A percentile compares a stretch with the other conserved stretches of the same genome.
Evolutionary conservation across 2,329 filamentous ascomycete genomes (phyloP).

Genomic region (Chaetomium globosum): DNA sequence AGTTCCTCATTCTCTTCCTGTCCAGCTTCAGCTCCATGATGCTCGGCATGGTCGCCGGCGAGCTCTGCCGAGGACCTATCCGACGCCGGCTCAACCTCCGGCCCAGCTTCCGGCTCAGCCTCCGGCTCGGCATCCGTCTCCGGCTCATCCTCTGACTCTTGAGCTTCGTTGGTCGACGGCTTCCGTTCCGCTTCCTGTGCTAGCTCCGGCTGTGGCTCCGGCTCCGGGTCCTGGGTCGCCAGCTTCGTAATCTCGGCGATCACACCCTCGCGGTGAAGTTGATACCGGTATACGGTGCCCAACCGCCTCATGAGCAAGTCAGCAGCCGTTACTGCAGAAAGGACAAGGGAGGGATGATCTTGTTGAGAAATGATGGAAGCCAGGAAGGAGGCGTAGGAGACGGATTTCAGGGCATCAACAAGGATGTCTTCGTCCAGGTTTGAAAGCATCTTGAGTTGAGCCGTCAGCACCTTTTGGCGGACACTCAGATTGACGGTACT

Average conservation of each 20-base stretch:
- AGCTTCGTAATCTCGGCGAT: constrained; percentile 87
- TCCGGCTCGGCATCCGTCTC: constrained; percentile 22
- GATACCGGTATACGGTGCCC: constrained; percentile 87
- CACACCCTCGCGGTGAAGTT: constrained; percentile 96
- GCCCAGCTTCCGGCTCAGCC: constrained; percentile 7
- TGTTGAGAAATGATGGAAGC: constrained; percentile 94
- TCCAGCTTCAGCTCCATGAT: constrained; percentile 38
- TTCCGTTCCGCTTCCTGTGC: constrained; percentile 46
- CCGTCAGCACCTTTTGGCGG: constrained; percentile 89
- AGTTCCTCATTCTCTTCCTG: constrained; percentile 40
- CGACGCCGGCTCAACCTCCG: constrained; percentile 27
- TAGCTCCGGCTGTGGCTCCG: constrained; percentile 30
- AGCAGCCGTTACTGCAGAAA: constrained; percentile 83
- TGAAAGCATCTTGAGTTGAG: constrained; percentile 97
- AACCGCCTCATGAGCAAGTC: constrained; percentile 84
- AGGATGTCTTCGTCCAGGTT: constrained; percentile 87
- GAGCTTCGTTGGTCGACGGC: constrained; percentile 36
- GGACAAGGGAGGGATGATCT: constrained; percentile 85
- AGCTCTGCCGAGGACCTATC: constrained; percentile 40
- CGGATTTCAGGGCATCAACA: constrained; percentile 79
- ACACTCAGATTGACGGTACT: constrained; percentile 96
- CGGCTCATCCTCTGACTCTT: constrained; percentile 29
- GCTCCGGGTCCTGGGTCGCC: constrained; percentile 55
- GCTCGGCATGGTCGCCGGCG: constrained; percentile 30
- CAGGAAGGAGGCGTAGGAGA: constrained; percentile 93